Conservation (phyloP, 148 eudicot genomes). For the Dysphania ambrosioides region DNA sequence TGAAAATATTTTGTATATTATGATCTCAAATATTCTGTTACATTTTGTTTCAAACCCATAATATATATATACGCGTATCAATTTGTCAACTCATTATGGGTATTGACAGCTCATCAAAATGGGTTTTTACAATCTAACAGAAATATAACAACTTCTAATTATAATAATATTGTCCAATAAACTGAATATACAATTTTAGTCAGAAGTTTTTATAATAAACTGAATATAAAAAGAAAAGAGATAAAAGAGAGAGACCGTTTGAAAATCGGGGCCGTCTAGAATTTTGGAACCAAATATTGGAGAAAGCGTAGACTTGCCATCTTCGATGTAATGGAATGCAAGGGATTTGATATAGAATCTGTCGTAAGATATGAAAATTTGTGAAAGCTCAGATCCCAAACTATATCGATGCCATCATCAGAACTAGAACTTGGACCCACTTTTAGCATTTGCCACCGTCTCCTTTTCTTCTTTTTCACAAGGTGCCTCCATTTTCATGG, state of each 20-base stretch:
- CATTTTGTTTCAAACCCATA: too few species aligned
- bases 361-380: conserved; percentile 18
- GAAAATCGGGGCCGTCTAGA: conserved; percentile 1
- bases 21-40: too few species aligned
- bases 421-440: conserved; percentile 13
- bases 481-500: not conserved
- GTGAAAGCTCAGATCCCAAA: conserved; percentile 6
- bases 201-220: too few species aligned
- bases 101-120: too few species aligned
- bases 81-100: too few species aligned
- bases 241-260: conserved; percentile 4
- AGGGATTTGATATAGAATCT: conserved; percentile 6
- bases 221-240: too few species aligned
- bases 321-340: conserved; percentile 23
- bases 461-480: not conserved
- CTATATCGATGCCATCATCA: not conserved
- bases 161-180: too few species aligned
- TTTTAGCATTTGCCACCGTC: conserved; percentile 1
- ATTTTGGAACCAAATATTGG: conserved; percentile 9
- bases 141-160: too few species aligned
- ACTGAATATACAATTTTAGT: too few species aligned
- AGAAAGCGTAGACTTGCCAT: conserved; percentile 12
- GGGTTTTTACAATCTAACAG: too few species aligned
- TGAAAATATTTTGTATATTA: too few species aligned
- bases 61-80: too few species aligned